Conservation (phyloP, 2,329 filamentous ascomycete genomes). For the Myriosclerotinia scirpicola region DNA sequence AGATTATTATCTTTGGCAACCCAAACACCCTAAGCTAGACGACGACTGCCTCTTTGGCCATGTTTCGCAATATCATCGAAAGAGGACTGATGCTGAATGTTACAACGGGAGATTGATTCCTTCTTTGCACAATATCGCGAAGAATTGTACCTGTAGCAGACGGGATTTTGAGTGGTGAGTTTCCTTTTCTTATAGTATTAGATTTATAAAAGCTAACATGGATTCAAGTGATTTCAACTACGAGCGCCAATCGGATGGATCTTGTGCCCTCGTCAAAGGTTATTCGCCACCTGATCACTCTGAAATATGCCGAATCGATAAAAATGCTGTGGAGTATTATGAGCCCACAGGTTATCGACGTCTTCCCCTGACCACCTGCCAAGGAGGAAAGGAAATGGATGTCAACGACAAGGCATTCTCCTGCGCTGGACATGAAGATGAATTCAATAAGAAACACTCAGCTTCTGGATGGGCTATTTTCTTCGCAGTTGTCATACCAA, state of each 20-base stretch:
- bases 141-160: conserved; percentile 80
- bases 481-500: conserved; percentile 77
- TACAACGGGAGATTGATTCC: conserved; percentile 76
- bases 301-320: conserved; percentile 59
- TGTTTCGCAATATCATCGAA: conserved; percentile 83
- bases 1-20: conserved; percentile 87
- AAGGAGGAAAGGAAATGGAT: conserved; percentile 73
- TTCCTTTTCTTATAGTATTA: conserved; percentile 1
- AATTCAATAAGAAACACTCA: conserved; percentile 74
- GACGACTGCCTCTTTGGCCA: conserved; percentile 92
- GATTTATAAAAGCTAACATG: conserved; percentile 27
- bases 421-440: conserved; percentile 78
- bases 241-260: conserved; percentile 72
- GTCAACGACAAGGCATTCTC: conserved; percentile 54
- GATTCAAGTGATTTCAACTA: conserved; percentile 82
- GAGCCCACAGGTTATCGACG: conserved; percentile 85
- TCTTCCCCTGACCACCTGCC: conserved; percentile 85
- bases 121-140: conserved; percentile 65
- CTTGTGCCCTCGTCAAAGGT: conserved; percentile 75
- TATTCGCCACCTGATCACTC: conserved; percentile 62
- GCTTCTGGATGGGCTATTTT: conserved; percentile 75
- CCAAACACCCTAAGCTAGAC: conserved; percentile 75
- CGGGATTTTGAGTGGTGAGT: conserved; percentile 90
- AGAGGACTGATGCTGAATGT: conserved; percentile 75
- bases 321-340: conserved; percentile 74